Conservation (phyloP, 2,329 filamentous ascomycete species). For the Diaporthe vexans region DNA sequence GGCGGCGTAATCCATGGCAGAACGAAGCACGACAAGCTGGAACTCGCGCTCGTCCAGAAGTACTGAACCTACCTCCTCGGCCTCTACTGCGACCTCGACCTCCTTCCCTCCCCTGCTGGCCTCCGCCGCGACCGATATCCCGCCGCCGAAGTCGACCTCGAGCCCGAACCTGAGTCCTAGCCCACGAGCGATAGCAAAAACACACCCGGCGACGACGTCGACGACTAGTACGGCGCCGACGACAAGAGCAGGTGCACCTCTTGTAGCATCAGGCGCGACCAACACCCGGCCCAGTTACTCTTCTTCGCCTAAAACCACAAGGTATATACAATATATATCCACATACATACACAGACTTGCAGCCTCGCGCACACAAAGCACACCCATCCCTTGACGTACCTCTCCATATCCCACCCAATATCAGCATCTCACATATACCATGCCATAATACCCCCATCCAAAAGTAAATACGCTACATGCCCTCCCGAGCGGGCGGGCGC, state of each 20-base stretch:
- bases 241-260: constrained; percentile 20
- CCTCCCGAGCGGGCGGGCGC: neutral
- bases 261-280: constrained; percentile 20
- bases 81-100: constrained; percentile 43
- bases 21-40: constrained; percentile 66
- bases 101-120: constrained; percentile 40
- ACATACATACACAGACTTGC: neutral
- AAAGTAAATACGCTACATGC: neutral
- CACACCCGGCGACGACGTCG: constrained; percentile 7
- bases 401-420: constrained; percentile 15
- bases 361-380: neutral
- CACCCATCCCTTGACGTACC: neutral
- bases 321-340: constrained; percentile 26
- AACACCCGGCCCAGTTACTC: constrained; percentile 14
- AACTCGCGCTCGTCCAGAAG: constrained; percentile 62
- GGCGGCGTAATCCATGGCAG: constrained; percentile 77
- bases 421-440: constrained; percentile 22
- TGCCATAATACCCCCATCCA: constrained; percentile 8
- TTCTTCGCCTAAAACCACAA: constrained; percentile 31
- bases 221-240: neutral
- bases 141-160: constrained; percentile 25
- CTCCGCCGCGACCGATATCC: constrained; percentile 11
- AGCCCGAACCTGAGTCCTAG: constrained; percentile 19
- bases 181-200: constrained; percentile 26
- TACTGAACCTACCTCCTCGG: constrained; percentile 47